Base-by-base conservation (phyloP, 2,329 filamentous ascomycete species). In the Arachnopeziza araneosa region DNA sequence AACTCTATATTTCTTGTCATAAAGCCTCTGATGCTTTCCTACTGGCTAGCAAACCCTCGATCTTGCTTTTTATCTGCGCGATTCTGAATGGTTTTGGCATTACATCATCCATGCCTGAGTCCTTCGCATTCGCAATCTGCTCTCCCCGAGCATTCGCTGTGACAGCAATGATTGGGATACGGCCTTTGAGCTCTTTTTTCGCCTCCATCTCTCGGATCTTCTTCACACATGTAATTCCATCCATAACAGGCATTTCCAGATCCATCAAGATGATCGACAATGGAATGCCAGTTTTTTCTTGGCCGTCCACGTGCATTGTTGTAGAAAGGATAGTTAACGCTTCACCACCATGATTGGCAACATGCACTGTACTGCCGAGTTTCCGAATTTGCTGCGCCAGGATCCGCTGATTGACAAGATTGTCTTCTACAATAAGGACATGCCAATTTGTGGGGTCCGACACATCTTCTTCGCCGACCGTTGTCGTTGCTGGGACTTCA, bases 281-380 rank as follows among this genome's bases (percentile, higher is more conserved):
- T 75, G 82, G 53, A 76, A 93, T 8, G 89, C 92, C 0, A 91
- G 97, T 17, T 91, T 92, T 0, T 96, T 97, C 71, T 92, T 93
- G 62, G 90, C 87, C 76, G 96, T 97, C 70, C 81, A n/a, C 78
- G 78, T 24, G 81, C 78, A 5, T 66, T 22, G 63, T 22, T 80
- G 87, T 2, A 86, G 90, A 0, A 70, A 79, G 8, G 89, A 97
- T 71, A 96, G 96, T 73, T 88, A 96, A 72, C 85, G 86, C 84
- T 68, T 87, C 84, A 53, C 78, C 77, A 50, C 84, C 84, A 62
- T 87, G 84, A 63, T 87, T 87, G 19, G 84, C 84, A 5, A 87
- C 82, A 61, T 80, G 78, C 0, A 83, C 84, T 52, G 78, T 81
- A 67, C 83, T 85, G 4, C 84, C 84, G 36, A 79, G 79, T 57